Evolutionary conservation across 768 basidiomycete species (phyloP).

Genomic region (Pulveroboletus sp.): DNA sequence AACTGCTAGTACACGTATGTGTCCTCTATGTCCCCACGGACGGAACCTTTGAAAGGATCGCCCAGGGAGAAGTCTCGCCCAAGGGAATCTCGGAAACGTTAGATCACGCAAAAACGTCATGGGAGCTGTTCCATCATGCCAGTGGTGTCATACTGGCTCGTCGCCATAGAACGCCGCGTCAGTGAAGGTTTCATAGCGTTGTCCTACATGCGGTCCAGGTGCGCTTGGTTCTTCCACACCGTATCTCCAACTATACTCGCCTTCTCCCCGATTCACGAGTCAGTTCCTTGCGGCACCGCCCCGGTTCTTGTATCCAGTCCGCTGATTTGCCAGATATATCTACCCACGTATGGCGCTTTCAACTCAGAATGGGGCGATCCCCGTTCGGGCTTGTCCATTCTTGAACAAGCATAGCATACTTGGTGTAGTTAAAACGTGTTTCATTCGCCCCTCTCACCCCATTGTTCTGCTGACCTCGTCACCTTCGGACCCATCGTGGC

Average conservation of each 20-base stretch:
- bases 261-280: conserved; percentile 19
- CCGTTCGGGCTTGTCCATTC: conserved; percentile 27
- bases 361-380: conserved; percentile 17
- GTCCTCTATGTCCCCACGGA: conserved; percentile 25
- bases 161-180: conserved; percentile 31
- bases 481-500: conserved; percentile 26
- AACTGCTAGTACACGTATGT: not conserved
- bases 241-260: conserved; percentile 17
- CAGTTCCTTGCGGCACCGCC: conserved; percentile 26
- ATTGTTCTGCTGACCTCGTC: conserved; percentile 20
- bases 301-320: conserved; percentile 10
- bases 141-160: conserved; percentile 21
- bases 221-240: conserved; percentile 26
- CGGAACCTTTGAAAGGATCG: conserved; percentile 9
- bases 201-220: conserved; percentile 32
- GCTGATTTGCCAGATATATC: conserved; percentile 37
- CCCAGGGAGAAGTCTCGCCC: conserved; percentile 6
- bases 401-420: conserved; percentile 13
- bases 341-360: conserved; percentile 8
- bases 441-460: conserved; percentile 25
- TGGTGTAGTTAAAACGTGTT: conserved; percentile 31
- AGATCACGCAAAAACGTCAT: conserved; percentile 25
- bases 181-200: conserved; percentile 34
- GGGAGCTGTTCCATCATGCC: conserved; percentile 30
- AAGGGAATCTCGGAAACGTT: conserved; percentile 14